Conservation (phyloP, 2,329 filamentous ascomycete species). For the Pseudocercospora musae region DNA sequence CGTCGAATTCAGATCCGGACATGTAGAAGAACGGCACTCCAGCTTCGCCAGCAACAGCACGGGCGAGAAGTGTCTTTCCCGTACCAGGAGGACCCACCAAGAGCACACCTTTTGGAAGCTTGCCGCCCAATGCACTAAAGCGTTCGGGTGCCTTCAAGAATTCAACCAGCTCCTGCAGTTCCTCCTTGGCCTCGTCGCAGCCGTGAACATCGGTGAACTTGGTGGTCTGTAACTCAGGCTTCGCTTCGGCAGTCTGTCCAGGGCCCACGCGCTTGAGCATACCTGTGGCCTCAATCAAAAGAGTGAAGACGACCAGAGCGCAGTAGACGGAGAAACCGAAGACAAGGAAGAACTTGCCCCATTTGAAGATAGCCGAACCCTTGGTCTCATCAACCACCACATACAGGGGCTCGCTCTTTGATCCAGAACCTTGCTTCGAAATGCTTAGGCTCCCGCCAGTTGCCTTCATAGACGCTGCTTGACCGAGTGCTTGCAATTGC, state of each 20-base stretch:
- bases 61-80: slow-evolving; percentile 91
- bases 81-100: slow-evolving; percentile 94
- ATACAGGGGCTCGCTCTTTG: slow-evolving; percentile 82
- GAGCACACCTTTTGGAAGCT: slow-evolving; percentile 93
- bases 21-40: slow-evolving; percentile 99
- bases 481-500: slow-evolving; percentile 73
- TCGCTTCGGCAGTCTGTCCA: slow-evolving; percentile 74
- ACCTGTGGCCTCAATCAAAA: slow-evolving; percentile 78
- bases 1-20: slow-evolving; percentile 98
- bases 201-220: slow-evolving; percentile 93
- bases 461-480: slow-evolving; percentile 72
- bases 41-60: slow-evolving; percentile 93
- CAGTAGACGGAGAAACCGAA: slow-evolving; percentile 79
- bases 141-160: slow-evolving; percentile 91
- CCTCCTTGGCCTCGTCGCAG: slow-evolving; percentile 97
- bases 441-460: slow-evolving; percentile 64
- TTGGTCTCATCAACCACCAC: slow-evolving; percentile 92
- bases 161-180: slow-evolving; percentile 93
- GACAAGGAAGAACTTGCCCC: slow-evolving; percentile 80
- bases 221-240: slow-evolving; percentile 86
- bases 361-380: slow-evolving; percentile 76
- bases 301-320: slow-evolving; percentile 71
- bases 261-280: slow-evolving; percentile 74
- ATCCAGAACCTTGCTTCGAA: slow-evolving; percentile 58
- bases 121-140: slow-evolving; percentile 91